Percentiles rank a stretch among this genome's conserved stretches.
phyloP scores from a whole-genome alignment of 2,329 filamentous ascomycete species.

The Trichothecium roseum region DNA sequence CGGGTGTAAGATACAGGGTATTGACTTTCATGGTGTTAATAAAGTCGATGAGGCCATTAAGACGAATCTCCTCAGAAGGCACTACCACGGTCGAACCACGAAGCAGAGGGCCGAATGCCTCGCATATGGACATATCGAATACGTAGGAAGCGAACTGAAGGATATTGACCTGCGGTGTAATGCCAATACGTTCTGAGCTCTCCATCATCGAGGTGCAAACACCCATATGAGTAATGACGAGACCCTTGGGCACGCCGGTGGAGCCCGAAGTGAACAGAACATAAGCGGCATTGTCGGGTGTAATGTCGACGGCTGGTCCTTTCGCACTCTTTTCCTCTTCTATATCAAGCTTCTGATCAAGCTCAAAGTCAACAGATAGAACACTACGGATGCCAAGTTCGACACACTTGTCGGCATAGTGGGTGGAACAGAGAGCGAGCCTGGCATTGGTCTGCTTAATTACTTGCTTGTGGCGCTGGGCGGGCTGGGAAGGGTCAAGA shows the following conservation, averaged over 20 bases:
- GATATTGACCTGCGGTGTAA: not conserved
- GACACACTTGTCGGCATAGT: not conserved
- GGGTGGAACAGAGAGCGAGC: not conserved
- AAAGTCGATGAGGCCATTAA: not conserved
- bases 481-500: slow-evolving; percentile 6
- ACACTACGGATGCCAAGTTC: not conserved
- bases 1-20: not conserved
- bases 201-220: too few species aligned
- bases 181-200: not conserved
- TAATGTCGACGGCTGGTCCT: slow-evolving; percentile 6
- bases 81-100: not conserved
- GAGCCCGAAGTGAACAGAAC: slow-evolving; percentile 1
- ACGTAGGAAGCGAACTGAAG: slow-evolving; percentile 4
- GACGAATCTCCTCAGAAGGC: not conserved
- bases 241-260: slow-evolving; percentile 1
- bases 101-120: not conserved
- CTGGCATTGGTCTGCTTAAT: slow-evolving; percentile 1
- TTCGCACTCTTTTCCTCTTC: too few species aligned
- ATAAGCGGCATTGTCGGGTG: slow-evolving; percentile 8
- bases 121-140: slow-evolving; percentile 1
- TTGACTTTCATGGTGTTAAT: not conserved
- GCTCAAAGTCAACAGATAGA: not conserved
- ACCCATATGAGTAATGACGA: slow-evolving; percentile 5
- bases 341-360: not conserved
- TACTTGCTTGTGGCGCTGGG: not conserved